These are phyloP conservation scores for Akanthomyces muscarius DNA, from an alignment of 2,329 filamentous ascomycete genomes.

Conservation along the genomic window DNA sequence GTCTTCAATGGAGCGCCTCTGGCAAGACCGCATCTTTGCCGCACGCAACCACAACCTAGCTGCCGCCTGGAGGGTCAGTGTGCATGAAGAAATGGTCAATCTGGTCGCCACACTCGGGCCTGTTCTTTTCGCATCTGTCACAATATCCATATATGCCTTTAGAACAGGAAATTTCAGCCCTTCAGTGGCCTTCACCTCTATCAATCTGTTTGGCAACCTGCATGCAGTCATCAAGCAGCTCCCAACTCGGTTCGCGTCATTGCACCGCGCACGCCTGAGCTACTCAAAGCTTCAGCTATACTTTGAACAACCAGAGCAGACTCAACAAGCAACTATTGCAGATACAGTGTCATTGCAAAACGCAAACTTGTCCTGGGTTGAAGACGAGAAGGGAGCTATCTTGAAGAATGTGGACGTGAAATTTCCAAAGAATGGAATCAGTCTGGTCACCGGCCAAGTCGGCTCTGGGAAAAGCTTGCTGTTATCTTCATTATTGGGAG, in stretches of 20 bases:
- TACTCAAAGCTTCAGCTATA: slow-evolving; percentile 13
- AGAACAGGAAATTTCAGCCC: slow-evolving; percentile 12
- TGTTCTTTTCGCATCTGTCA: slow-evolving; percentile 13
- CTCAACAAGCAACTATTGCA: background rate
- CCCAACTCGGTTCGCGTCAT: background rate
- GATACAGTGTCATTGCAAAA: background rate
- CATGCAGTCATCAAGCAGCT: slow-evolving; percentile 16
- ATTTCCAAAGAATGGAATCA: slow-evolving; percentile 62
- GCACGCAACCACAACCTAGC: slow-evolving; percentile 5
- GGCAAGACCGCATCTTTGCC: slow-evolving; percentile 8
- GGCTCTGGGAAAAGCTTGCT: slow-evolving; percentile 68
- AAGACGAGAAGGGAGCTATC: slow-evolving; percentile 46
- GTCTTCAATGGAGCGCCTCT: slow-evolving; percentile 17
- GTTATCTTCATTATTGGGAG: slow-evolving; percentile 63
- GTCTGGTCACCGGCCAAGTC: slow-evolving; percentile 64
- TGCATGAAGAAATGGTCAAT: slow-evolving; percentile 3
- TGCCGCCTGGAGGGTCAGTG: slow-evolving; percentile 6
- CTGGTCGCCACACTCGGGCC: slow-evolving; percentile 13
- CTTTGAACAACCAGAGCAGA: slow-evolving; percentile 5
- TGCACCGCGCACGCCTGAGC: slow-evolving; percentile 11
- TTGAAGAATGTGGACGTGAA: slow-evolving; percentile 55
- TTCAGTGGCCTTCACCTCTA: slow-evolving; percentile 16
- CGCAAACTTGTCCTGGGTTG: slow-evolving; percentile 13
- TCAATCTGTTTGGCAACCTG: slow-evolving; percentile 17
- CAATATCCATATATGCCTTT: slow-evolving; percentile 15